phyloP scores from a whole-genome alignment of 345 rosid genomes.

The Populus simonii region DNA sequence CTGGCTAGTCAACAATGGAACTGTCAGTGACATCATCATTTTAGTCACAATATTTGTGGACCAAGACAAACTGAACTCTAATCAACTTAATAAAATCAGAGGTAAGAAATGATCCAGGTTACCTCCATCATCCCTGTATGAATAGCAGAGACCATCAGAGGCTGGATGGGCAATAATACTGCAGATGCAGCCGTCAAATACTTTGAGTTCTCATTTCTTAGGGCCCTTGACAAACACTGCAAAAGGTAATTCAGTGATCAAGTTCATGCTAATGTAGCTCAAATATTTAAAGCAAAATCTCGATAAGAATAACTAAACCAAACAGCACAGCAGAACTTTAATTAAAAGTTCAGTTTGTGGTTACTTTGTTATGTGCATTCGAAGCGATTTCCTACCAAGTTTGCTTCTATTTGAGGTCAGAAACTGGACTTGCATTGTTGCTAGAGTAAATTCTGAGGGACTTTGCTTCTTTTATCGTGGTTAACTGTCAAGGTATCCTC shows the following conservation, averaged over 20 bases:
- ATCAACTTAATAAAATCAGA: background rate
- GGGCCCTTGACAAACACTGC: constrained; percentile 86
- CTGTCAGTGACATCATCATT: background rate
- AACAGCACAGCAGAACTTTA: background rate
- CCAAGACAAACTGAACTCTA: background rate
- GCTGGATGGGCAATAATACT: constrained; percentile 73
- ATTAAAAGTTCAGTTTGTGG: background rate
- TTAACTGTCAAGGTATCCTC: background rate
- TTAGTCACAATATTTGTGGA: background rate
- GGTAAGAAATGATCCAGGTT: constrained; percentile 7
- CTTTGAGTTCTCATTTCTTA: constrained; percentile 88
- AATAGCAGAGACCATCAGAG: constrained; percentile 86
- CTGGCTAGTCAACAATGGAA: background rate
- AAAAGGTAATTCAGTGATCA: constrained; percentile 3
- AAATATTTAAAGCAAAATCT: background rate
- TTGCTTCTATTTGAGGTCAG: background rate
- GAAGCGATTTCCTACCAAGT: background rate
- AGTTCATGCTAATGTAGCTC: constrained; percentile 4
- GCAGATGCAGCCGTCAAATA: constrained; percentile 95
- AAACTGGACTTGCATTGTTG: background rate
- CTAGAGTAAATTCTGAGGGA: background rate
- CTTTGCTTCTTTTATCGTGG: background rate
- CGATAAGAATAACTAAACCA: background rate
- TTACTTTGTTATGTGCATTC: background rate
- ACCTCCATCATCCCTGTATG: constrained; percentile 99